Evolutionary conservation across 805 yeast species (phyloP).

Genomic region (Saccharomycopsis malanga): DNA sequence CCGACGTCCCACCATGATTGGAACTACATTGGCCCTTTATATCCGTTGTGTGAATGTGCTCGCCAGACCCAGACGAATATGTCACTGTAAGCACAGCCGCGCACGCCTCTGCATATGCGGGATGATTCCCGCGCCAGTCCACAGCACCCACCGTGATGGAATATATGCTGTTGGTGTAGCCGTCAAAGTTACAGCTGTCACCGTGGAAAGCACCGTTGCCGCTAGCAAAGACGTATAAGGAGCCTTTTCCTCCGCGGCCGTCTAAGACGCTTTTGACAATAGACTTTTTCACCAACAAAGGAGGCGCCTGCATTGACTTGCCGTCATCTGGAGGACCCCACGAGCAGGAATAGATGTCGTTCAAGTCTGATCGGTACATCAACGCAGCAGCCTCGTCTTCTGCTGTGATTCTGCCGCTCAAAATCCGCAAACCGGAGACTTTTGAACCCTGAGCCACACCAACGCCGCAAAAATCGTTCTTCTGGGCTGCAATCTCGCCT

Average conservation of each 20-base stretch:
- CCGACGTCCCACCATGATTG: conserved; percentile 93
- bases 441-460: conserved; percentile 90
- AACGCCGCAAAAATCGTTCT: conserved; percentile 81
- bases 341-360: conserved; percentile 93
- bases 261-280: conserved; percentile 75
- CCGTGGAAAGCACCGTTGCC: conserved; percentile 85
- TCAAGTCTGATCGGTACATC: conserved; percentile 69
- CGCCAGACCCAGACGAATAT: conserved; percentile 85
- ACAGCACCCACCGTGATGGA: conserved; percentile 93
- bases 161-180: conserved; percentile 91
- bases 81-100: conserved; percentile 93
- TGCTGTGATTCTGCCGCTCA: conserved; percentile 70
- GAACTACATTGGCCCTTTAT: conserved; percentile 61
- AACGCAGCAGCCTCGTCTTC: conserved; percentile 91
- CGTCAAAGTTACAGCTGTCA: conserved; percentile 94
- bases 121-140: conserved; percentile 81
- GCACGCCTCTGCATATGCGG: conserved; percentile 86
- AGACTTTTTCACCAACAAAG: conserved; percentile 68
- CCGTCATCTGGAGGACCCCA: conserved; percentile 99
- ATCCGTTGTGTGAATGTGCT: conserved; percentile 84
- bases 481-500: conserved; percentile 91
- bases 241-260: conserved; percentile 77
- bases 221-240: conserved; percentile 89
- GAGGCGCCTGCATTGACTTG: conserved; percentile 76
- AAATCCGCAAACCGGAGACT: conserved; percentile 84